Conservation (phyloP, 345 rosid genomes). For the Populus euphratica region DNA sequence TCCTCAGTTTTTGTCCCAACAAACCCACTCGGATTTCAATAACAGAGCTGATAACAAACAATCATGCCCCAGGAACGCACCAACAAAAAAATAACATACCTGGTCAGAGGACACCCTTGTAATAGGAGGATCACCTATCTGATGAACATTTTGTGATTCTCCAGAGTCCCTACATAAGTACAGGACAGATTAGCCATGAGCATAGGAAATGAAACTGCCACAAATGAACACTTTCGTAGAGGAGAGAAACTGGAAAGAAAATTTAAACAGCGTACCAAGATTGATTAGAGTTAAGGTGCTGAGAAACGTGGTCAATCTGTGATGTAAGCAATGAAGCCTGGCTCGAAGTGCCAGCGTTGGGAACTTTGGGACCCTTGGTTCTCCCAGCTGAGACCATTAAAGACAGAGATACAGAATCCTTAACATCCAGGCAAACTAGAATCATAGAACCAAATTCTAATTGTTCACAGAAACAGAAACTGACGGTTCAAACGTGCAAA, state of each 20-base stretch:
- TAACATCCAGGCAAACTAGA: background rate
- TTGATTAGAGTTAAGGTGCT: constrained; percentile 12
- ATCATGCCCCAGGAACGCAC: background rate
- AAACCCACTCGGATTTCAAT: background rate
- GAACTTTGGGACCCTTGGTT: constrained; percentile 29
- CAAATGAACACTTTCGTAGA: background rate
- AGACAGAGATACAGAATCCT: background rate
- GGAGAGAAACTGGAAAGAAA: background rate
- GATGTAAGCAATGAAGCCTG: constrained; percentile 20
- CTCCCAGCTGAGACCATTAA: constrained; percentile 44
- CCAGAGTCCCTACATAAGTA: constrained; percentile 29
- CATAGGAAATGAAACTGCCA: background rate
- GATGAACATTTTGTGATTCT: constrained; percentile 31
- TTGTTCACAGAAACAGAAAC: background rate
- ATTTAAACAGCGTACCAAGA: constrained; percentile 7
- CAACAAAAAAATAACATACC: constrained; percentile 28
- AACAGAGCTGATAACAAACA: background rate
- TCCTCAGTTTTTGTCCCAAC: background rate
- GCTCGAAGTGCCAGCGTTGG: constrained; percentile 13
- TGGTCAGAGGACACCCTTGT: constrained; percentile 65
- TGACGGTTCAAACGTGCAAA: constrained; percentile 56
- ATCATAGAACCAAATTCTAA: background rate
- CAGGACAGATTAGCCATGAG: constrained; percentile 2
- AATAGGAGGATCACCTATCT: constrained; percentile 26
- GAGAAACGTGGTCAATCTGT: constrained; percentile 17